phyloP scores from a whole-genome alignment of 306 rosid genomes.

The Betula pendula region DNA sequence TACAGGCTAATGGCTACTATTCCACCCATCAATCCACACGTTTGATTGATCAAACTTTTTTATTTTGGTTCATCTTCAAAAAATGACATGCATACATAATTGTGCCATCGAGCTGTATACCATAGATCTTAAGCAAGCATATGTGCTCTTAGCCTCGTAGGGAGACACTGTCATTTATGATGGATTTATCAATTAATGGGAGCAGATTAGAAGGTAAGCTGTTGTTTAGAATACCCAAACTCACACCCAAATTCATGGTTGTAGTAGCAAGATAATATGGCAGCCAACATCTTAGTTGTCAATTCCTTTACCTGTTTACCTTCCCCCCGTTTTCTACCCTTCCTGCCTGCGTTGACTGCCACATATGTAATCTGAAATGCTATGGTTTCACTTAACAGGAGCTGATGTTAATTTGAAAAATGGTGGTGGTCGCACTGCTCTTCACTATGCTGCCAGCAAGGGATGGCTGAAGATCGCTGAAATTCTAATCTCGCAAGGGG shows the following conservation, averaged over 20 bases:
- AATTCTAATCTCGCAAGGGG: slow-evolving; percentile 66
- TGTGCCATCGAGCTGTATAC: not conserved
- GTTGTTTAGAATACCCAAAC: not conserved
- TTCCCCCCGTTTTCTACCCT: not conserved
- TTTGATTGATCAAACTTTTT: not conserved
- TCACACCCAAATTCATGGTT: not conserved
- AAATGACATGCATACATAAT: not conserved
- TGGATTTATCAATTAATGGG: not conserved
- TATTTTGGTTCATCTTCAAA: not conserved
- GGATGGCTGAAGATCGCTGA: slow-evolving; percentile 82
- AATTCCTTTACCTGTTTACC: not conserved
- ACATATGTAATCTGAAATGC: slow-evolving; percentile 14
- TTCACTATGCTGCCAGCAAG: slow-evolving; percentile 94
- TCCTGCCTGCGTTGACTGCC: slow-evolving; percentile 7
- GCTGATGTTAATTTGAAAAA: slow-evolving; percentile 79
- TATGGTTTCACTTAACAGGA: slow-evolving; percentile 46
- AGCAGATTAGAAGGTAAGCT: not conserved
- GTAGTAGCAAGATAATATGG: not conserved
- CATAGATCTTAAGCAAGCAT: not conserved
- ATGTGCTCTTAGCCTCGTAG: not conserved
- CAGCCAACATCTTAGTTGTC: not conserved
- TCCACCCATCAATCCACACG: not conserved
- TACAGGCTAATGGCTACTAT: not conserved
- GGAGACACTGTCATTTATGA: not conserved
- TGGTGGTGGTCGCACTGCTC: slow-evolving; percentile 79